Conservation (phyloP, 768 basidiomycete species). For the Lactarius hatsudake region DNA sequence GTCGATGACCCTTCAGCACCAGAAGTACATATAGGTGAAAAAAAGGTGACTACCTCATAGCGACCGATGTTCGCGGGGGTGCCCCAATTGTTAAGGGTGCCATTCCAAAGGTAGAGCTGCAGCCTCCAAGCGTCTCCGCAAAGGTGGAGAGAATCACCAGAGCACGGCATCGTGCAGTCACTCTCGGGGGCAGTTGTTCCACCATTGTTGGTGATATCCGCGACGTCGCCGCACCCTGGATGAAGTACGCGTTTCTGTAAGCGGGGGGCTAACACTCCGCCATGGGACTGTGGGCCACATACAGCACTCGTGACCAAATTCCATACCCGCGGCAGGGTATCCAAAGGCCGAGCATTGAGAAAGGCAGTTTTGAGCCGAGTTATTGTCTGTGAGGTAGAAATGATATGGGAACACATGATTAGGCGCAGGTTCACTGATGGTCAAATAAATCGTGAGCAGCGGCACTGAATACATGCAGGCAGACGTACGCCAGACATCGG, state of each 20-base stretch:
- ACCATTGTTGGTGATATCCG: conserved; percentile 45
- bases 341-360: conserved; percentile 69
- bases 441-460: not conserved
- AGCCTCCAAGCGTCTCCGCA: conserved; percentile 52
- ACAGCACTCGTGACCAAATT: conserved; percentile 75
- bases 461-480: not conserved
- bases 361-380: conserved; percentile 62
- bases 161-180: conserved; percentile 52
- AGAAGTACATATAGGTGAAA: not conserved
- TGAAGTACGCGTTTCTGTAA: not conserved
- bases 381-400: conserved; percentile 56
- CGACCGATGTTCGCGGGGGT: not conserved
- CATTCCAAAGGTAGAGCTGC: not conserved
- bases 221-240: conserved; percentile 67
- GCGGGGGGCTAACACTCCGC: not conserved
- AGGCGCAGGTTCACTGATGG: conserved; percentile 46
- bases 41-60: not conserved
- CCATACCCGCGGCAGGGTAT: conserved; percentile 67
- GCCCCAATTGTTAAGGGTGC: not conserved
- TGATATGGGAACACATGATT: conserved; percentile 59
- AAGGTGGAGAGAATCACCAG: conserved; percentile 65
- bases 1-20: not conserved
- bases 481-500: conserved; percentile 61
- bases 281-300: conserved; percentile 32
- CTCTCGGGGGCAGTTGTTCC: conserved; percentile 37